Evolutionary conservation across 495 filamentous ascomycete species (phyloP), one percentile per base, ranked within the genome.

Genomic region (Astrocystis sublimbata): DNA sequence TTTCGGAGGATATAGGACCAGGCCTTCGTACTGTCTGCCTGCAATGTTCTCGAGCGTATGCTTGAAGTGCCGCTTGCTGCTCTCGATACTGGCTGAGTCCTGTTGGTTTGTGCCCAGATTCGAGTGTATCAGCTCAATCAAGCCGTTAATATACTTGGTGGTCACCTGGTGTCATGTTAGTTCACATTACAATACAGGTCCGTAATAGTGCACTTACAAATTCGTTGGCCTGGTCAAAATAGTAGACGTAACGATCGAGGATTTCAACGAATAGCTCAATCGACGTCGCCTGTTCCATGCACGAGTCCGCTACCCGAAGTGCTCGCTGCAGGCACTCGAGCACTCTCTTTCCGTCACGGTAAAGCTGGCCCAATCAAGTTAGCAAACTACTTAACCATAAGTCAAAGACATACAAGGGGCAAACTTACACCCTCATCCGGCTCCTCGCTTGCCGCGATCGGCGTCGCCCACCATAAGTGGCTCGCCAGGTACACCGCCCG

Each of bases 221-320:
- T 77, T 98, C 94, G 75, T 98, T 98, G 76, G 96, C 92, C 69
- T 98, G 92, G 75, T 98, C 94, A 76, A 97, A 98, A 76, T 97
- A 98, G 74, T 98, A 98, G 53, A 98, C 94, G 76, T 98, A 98
- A 72, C 94, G 86, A 71, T 98, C 97, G 61, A 98, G 79, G 62
- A 98, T 98, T 77, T 98, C 94, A 50, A 98, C 94, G 70, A 98
- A 98, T 41, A 98, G 81, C 76, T 98, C 94, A 24, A 98, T 92
- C 3, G 92, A 96, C 2, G 97, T 96, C 8, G 92, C 92, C n/a
- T 92, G 93, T 75, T 98, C 94, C 94, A 98, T 98, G 77, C 94
- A 98, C 6, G 94, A 94, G 75, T 98, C 94, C 2, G 94, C 94
- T 7, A 98, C 94, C 51, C 94, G 90, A 21, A 98, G 86, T 19